These are phyloP conservation scores for Cladosporium phlei DNA, from an alignment of 2,329 filamentous ascomycete species.

Conservation along the genomic window DNA sequence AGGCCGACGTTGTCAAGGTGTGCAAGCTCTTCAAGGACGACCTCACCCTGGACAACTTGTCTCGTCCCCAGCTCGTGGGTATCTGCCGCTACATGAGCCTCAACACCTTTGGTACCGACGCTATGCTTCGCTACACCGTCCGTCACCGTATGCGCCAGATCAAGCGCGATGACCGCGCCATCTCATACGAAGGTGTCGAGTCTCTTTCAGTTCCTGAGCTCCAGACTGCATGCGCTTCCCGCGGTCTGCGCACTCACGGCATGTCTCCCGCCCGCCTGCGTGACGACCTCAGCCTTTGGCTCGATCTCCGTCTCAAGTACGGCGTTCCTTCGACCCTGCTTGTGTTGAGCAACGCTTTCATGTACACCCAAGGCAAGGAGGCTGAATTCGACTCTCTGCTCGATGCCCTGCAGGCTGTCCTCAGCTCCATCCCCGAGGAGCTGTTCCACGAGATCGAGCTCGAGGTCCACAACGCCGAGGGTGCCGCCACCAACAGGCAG, in stretches of 20 bases:
- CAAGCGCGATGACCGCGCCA: conserved; percentile 94
- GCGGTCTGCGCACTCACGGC: conserved; percentile 87
- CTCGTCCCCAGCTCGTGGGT: conserved; percentile 87
- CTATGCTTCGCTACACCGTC: conserved; percentile 95
- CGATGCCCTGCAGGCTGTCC: conserved; percentile 83
- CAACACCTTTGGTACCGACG: conserved; percentile 93
- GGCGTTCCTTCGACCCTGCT: conserved; percentile 94
- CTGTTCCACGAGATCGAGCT: conserved; percentile 99
- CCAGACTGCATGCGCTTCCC: conserved; percentile 84
- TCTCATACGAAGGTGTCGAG: conserved; percentile 88
- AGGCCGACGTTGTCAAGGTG: conserved; percentile 92
- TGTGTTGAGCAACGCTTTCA: conserved; percentile 94
- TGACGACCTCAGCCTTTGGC: conserved; percentile 87
- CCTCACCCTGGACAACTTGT: conserved; percentile 92
- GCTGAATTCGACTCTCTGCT: conserved; percentile 82
- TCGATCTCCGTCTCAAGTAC: conserved; percentile 87
- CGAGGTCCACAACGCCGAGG: conserved; percentile 93
- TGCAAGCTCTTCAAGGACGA: conserved; percentile 99
- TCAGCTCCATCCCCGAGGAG: conserved; percentile 94
- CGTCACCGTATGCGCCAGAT: conserved; percentile 98
- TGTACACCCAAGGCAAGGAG: conserved; percentile 86
- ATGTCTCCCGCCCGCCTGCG: conserved; percentile 83
- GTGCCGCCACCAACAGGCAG: conserved; percentile 97
- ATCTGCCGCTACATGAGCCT: conserved; percentile 99
- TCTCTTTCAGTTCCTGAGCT: conserved; percentile 89